Percentiles rank a stretch among this genome's conserved stretches.
Evolutionary conservation across 768 basidiomycete genomes (phyloP).

Genomic region (Russula griseocarnosa): DNA sequence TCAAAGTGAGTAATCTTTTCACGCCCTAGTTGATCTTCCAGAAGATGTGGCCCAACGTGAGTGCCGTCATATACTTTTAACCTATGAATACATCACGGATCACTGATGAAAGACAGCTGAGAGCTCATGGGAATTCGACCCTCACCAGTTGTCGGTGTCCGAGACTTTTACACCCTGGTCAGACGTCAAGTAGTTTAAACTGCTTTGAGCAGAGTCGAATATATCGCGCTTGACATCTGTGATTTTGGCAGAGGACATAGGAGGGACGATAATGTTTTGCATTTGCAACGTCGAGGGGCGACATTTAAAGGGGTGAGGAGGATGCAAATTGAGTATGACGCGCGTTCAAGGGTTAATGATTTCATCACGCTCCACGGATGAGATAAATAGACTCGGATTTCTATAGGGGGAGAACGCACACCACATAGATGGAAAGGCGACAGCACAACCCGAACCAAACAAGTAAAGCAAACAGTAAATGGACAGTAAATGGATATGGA

Average conservation of each 20-base stretch:
- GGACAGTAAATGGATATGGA: not conserved
- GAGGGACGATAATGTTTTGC: not conserved
- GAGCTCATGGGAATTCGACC: not conserved
- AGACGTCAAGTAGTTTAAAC: constrained; percentile 45
- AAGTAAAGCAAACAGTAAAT: not conserved
- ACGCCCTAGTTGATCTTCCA: constrained; percentile 74
- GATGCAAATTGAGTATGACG: not conserved
- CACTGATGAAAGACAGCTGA: not conserved
- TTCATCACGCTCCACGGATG: constrained; percentile 2
- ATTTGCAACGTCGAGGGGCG: not conserved
- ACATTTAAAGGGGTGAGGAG: not conserved
- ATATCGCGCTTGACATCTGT: constrained; percentile 37
- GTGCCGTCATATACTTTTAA: constrained; percentile 47
- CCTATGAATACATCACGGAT: constrained; percentile 44
- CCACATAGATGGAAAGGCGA: constrained; percentile 2
- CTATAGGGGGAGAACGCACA: constrained; percentile 4
- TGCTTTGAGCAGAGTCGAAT: constrained; percentile 31
- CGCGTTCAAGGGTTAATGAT: not conserved
- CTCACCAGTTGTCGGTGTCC: constrained; percentile 64
- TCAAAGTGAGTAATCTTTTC: constrained; percentile 80
- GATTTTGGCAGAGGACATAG: constrained; percentile 2
- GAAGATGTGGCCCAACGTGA: constrained; percentile 60
- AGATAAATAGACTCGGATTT: constrained; percentile 2
- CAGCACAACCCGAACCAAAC: constrained; percentile 6
- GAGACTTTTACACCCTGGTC: constrained; percentile 57